Base-by-base conservation (phyloP, 2,329 filamentous ascomycete genomes). In the Aureobasidium sp. region DNA sequence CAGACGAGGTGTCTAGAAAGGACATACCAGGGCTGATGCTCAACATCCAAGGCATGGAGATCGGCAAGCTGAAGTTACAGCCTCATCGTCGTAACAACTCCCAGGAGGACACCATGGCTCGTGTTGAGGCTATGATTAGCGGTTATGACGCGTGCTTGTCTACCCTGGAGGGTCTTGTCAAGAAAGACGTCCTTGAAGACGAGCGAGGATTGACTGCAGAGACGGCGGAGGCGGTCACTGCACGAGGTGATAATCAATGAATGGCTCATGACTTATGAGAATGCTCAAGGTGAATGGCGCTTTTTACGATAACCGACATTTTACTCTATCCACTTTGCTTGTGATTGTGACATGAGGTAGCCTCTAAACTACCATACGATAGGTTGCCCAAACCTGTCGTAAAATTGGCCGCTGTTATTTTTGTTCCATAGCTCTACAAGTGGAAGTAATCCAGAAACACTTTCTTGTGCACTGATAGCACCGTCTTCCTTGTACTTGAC, bases 11-110 rank as follows among this genome's bases (percentile, higher is more conserved):
- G 29, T 64, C 38, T 13, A 66, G 56, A 27, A 70, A 67, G 23
- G 72, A 70, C 36, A 76, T 78, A 40, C 80, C 80, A 47, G 81
- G 82, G 9, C 75, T 91, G 69, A 90, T 93, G 86, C 77, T 93
- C 53, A 82, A 81, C 66, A 86, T 93, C 61, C 58, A 66, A 33
- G 67, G 67, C 42, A 66, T 50, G 56, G 65, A 66, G 4, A 48
- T 48, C n/a, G 18, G 38, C 31, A 48, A 53, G 47, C 61, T 64
- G 25, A 54, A 48, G 15, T 20, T 25, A 51, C 51, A 65, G 38
- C 48, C 23, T 20, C 45, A 42, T 31, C 67, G 25, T 36, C 56
- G 47, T 59, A 69, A 33, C 27, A 43, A 38, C 50, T 50, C 61
- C 31, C 43, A 55, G n/a, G 67, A 66, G 13, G 66, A 67, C 40